Evolutionary conservation across 2,329 filamentous ascomycete species (phyloP), one percentile per base, ranked within the genome.

Genomic region (Plectosphaerella plurivora): DNA sequence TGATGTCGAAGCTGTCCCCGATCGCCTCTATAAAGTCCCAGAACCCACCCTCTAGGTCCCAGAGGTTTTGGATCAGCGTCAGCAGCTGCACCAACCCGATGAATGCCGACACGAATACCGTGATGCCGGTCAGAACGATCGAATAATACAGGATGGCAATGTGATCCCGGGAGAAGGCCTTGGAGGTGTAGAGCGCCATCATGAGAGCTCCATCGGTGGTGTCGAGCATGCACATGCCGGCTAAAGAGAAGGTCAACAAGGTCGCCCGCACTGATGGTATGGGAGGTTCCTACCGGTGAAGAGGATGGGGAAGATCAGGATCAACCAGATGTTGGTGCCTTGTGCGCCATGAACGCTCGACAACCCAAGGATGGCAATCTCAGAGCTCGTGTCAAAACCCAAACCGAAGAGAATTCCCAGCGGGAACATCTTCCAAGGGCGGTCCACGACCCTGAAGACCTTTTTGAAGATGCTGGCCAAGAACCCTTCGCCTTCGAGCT

Each of bases 81-180:
- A 97, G 74, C 0, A 96, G 73, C 67, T 99, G 94, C 22, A 97
- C 80, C 15, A 88, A 75, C 20, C 93, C 93, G 60, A 97, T 96
- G 25, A 94, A 86, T 3, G 90, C 81, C 1, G 91, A 90, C 0
- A 96, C 91, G 5, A 88, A 72, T 22, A 96, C 88, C 0, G 91
- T 97, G 49, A 96, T 82, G 3, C 81, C 83, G 0, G 91, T 96
- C 25, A 96, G 77, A 0, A 96, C 88, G 59, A 93, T 88, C 12
- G 91, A 95, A 71, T 97, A 97, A 72, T 97, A 97, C 1, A 96
- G 73, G 46, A 97, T 92, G 1, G 92, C 91, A n/a, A 97, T 83
- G 1, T 81, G 81, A 63, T 97, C 92, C 53, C 88, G 78, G 0
- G 89, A 85, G 46, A 95, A 86, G 28, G 87, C 76, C 55, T 82